These are phyloP conservation scores for Phaeotremella fagi DNA, from an alignment of 768 basidiomycete genomes.

Conservation along the genomic window DNA sequence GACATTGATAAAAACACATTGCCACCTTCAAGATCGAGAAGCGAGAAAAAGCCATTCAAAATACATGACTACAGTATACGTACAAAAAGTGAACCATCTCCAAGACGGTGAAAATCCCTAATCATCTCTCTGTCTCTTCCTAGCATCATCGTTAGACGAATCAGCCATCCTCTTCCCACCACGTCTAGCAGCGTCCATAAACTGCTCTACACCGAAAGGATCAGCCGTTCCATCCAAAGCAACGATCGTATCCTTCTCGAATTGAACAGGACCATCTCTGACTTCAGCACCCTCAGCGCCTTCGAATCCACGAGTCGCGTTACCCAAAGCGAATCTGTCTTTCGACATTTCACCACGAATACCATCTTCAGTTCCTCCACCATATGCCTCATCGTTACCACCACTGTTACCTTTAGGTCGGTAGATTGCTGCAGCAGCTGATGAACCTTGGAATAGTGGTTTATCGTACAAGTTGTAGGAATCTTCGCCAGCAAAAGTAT, in stretches of 20 bases:
- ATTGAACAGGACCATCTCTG: conserved; percentile 90
- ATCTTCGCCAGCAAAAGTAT: conserved; percentile 83
- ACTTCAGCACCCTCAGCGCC: conserved; percentile 81
- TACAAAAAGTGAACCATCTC: too few relatives aligned
- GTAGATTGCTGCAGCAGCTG: conserved; percentile 99
- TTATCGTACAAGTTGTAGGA: conserved; percentile 91
- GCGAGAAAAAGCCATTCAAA: too few relatives aligned
- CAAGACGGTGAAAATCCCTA: too few relatives aligned
- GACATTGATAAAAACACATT: too few relatives aligned
- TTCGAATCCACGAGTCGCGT: conserved; percentile 76
- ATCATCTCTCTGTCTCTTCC: conserved; percentile 6
- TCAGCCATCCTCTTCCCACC: conserved; percentile 67
- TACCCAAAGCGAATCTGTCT: conserved; percentile 87
- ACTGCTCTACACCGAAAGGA: conserved; percentile 93
- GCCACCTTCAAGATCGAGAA: too few relatives aligned
- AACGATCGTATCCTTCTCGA: conserved; percentile 79
- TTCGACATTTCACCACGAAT: conserved; percentile 84
- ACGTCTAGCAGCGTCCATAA: conserved; percentile 93
- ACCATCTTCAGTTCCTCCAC: conserved; percentile 92
- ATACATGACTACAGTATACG: too few relatives aligned
- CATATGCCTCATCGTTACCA: conserved; percentile 85
- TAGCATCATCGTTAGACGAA: conserved; percentile 2
- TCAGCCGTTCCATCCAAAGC: conserved; percentile 55
- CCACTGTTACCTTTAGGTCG: conserved; percentile 82
- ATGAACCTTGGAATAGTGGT: conserved; percentile 91